Base-by-base conservation (phyloP, 257 asterid species). In the Nemophila menziesii region DNA sequence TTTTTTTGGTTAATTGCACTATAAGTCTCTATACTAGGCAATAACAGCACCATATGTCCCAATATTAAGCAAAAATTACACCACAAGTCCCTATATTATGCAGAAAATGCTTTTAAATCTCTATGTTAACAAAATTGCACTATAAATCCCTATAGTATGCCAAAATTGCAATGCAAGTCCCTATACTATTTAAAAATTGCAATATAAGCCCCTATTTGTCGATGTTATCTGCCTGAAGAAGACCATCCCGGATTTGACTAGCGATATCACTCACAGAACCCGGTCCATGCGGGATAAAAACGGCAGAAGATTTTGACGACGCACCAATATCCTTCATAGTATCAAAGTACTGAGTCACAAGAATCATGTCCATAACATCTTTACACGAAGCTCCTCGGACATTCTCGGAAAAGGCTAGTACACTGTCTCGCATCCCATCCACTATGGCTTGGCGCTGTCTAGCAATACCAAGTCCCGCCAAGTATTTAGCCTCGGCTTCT, bases 331-430 rank as follows among this genome's bases (percentile, higher is more conserved):
- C 76, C 53, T 64, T 64, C 66, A 64, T 64, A 0, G 66, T 69
- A 22, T 69, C 76, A 36, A 69, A 64, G 54, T 69, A 69, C 33
- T 69, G 76, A 6, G 66, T 60, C 5, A 69, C 56, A 39, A 64
- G 49, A n/a, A 69, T 65, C 72, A 69, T 64, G 51, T 69, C 76
- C 72, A 69, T 58, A 12, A 69, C 65, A 43, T 69, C 76, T 44
- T 54, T 64, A 1, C 72, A 46, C 3, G 72, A 45, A 37, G 76
- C 60, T 40, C 76, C 69, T 13, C 72, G 72, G 2, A 64, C 76
- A 24, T 64, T 69, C 47, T 33, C 65, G 20, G 76, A 64, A 57
- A 64, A 69, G 11, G 57, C 63, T 48, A 64, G 63, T 42, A 69
- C 76, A 20, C 63, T 55, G 46, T 56, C 69, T 11, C 72, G 54